Base-by-base conservation (phyloP, 371 early-diverging fungal species). In the Mortierella polycephala region DNA sequence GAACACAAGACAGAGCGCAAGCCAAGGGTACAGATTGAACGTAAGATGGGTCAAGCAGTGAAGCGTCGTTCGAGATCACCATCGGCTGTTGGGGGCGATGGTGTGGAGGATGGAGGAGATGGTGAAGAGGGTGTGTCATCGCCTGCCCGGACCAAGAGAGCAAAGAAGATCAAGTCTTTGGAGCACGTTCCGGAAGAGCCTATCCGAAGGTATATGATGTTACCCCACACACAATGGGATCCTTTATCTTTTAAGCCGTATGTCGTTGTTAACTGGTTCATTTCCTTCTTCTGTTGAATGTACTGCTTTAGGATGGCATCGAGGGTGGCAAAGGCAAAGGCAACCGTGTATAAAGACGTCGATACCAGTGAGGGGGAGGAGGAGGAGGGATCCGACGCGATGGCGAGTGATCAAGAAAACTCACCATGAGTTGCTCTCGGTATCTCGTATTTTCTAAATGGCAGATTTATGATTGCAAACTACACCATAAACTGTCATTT, bases 21-120 rank as follows among this genome's bases (percentile, higher is more conserved):
- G 50, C 37, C 70, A 18, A 67, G 51, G 37, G 52, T 12, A n/a
- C 8, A 11, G 0, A 49, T 57, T n/a, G 74, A 70, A 16, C 62
- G 55, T n/a, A 73, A 67, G 62, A 74, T 80, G 42, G 80, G 80
- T 13, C 80, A 80, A 40, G 80, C 80, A 0, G n/a, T 64, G 8
- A 80, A 80, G 46, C 74, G 80, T 6, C 74, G 80, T 18, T 73
- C 70, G 7, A 64, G 79, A 51, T 77, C 79, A 12, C 67, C 64
- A 11, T 71, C 72, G 3, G 11, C 63, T 1, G 42, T 59, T 0
- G 40, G 10, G 30, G 69, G 40, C 0, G 72, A 66, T n/a, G 63
- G 50, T n/a, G 67, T 12, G 14, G 63, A 60, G n/a, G 52, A 47
- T 5, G 62, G 20, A 14, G 64, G 20, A 14, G 64, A 47, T n/a